These are phyloP conservation scores for Pyricularia grisea DNA, from an alignment of 2,329 filamentous ascomycete species.

Conservation along the genomic window DNA sequence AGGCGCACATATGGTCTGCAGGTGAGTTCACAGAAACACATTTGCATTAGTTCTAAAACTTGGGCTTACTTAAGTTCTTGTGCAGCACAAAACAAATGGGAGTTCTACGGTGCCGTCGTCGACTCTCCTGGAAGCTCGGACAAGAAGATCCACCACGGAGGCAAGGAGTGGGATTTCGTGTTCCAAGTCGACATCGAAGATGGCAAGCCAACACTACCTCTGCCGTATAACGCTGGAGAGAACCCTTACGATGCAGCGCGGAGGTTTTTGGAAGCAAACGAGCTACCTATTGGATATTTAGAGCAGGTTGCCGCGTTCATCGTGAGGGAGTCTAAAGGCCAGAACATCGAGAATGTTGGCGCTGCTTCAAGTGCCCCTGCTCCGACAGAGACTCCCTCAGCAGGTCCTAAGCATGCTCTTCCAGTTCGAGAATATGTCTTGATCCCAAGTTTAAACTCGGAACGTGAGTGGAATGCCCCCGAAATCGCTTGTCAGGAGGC, in stretches of 20 bases:
- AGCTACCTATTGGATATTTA: slow-evolving; percentile 77
- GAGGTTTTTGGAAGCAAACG: slow-evolving; percentile 83
- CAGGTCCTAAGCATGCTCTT: slow-evolving; percentile 29
- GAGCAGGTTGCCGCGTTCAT: slow-evolving; percentile 94
- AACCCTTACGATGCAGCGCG: slow-evolving; percentile 88
- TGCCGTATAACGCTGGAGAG: slow-evolving; percentile 88
- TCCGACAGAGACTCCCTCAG: neutral
- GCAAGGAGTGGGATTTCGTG: slow-evolving; percentile 89
- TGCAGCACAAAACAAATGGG: slow-evolving; percentile 59
- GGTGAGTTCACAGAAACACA: slow-evolving; percentile 20
- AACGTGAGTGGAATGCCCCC: slow-evolving; percentile 18
- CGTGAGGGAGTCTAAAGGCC: slow-evolving; percentile 73
- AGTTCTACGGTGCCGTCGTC: slow-evolving; percentile 88
- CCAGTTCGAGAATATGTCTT: slow-evolving; percentile 70
- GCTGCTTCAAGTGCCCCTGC: neutral
- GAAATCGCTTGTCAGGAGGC: neutral
- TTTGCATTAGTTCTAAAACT: neutral
- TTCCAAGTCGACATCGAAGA: slow-evolving; percentile 97
- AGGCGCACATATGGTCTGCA: slow-evolving; percentile 81
- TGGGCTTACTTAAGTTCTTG: neutral
- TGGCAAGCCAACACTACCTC: slow-evolving; percentile 81
- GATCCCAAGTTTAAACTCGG: slow-evolving; percentile 57
- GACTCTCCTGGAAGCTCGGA: slow-evolving; percentile 78
- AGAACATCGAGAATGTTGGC: neutral
- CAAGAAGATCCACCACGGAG: slow-evolving; percentile 65